Base-by-base conservation (phyloP, 345 rosid genomes). In the Citrus maxima region DNA sequence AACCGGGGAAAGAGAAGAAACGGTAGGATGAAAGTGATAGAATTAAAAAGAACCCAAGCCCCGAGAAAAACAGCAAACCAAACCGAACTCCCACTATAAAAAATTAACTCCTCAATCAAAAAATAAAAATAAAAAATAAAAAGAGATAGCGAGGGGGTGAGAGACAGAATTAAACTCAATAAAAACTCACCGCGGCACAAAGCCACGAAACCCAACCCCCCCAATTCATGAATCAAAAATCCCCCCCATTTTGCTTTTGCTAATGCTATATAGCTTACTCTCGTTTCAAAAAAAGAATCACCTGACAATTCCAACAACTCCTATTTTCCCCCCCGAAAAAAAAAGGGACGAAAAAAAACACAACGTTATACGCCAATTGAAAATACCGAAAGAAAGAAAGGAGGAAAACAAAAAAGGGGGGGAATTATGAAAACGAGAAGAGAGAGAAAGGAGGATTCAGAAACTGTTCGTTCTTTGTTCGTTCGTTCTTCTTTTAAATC, bases 251-350 rank as follows among this genome's bases (percentile, higher is more conserved):
- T n/a, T n/a, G n/a, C n/a, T 67, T 19, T 42, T 13, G 16, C 18
- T 46, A 46, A 46, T 13, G 51, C 51, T 46, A 0, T 3, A 0
- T 46, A 12, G 5, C 5, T 13, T 13, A 34, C 67, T 73, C 77
- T 60, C 82, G 70, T 72, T 37, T 42, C 30, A n/a, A 65, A 27
- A 78, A 24, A 58, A 67, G 79, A 24, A 80, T 74, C 85, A 79
- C 79, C 91, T 85, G 87, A 85, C 88, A 79, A 81, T 73, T 70
- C 85, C 86, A 80, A 87, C 67, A 74, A 66, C 58, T 75, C 27
- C 32, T 42, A 63, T 63, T 75, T 75, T 60, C 6, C 35, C 35
- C 35, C 35, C 35, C 3, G 0, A 3, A 42, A 59, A 70, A 67
- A 56, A 10, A 10, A 42, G 3, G 42, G 42, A 2, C 59, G 72